These are phyloP conservation scores for Scolecobasidium constrictum DNA, from an alignment of 2,329 filamentous ascomycete genomes.

Conservation along the genomic window DNA sequence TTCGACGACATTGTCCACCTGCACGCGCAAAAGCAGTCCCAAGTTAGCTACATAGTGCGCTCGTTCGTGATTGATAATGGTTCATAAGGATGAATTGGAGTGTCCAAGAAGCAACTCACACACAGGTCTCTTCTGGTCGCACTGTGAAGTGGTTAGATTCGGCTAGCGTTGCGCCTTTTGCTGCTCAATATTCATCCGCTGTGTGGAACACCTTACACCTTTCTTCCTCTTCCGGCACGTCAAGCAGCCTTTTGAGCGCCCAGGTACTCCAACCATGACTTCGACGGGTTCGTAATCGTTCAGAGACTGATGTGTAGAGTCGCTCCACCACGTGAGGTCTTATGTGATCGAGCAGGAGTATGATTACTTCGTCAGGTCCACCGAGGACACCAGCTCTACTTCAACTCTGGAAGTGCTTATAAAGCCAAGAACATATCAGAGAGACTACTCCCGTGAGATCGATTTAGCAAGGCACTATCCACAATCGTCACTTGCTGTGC, in stretches of 20 bases:
- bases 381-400: too few relatives aligned
- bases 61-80: background rate
- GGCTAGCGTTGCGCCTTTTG: slow-evolving; percentile 3
- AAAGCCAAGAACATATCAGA: too few relatives aligned
- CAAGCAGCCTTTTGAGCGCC: slow-evolving; percentile 7
- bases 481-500: too few relatives aligned
- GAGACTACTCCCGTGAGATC: too few relatives aligned
- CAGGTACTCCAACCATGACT: slow-evolving; percentile 7
- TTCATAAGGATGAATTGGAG: background rate
- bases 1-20: slow-evolving; percentile 6
- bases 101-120: background rate
- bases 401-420: too few relatives aligned
- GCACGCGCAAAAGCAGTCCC: too few relatives aligned
- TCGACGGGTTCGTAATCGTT: too few relatives aligned
- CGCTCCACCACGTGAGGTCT: too few relatives aligned
- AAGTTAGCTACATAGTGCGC: background rate
- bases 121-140: slow-evolving; percentile 2
- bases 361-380: too few relatives aligned
- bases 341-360: too few relatives aligned
- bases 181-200: background rate
- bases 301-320: too few relatives aligned
- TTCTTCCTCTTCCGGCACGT: slow-evolving; percentile 7
- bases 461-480: too few relatives aligned
- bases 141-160: background rate
- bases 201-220: slow-evolving; percentile 4